Percentiles rank a stretch among this genome's conserved stretches.
These are phyloP conservation scores for Sphagnum tenellum DNA, from an alignment of 225 moss, liverwort and hornwort species.

Conservation along the genomic window DNA sequence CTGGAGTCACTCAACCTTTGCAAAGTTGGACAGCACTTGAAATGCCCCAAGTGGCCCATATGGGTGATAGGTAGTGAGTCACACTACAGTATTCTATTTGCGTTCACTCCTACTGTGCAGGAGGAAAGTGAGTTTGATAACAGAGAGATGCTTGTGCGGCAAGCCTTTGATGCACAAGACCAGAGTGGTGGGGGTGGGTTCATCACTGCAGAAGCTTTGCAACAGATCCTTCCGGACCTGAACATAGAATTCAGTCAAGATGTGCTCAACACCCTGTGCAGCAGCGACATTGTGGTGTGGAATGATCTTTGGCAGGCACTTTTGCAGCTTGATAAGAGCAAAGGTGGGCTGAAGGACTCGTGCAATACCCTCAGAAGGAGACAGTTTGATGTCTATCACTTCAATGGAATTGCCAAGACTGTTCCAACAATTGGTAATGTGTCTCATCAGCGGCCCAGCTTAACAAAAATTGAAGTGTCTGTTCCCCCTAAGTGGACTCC, in stretches of 20 bases:
- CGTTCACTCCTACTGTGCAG: constrained; percentile 71
- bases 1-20: constrained; percentile 90
- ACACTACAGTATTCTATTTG: constrained; percentile 89
- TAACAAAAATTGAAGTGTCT: constrained; percentile 66
- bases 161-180: constrained; percentile 88
- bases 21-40: constrained; percentile 92
- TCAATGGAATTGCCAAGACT: constrained; percentile 95
- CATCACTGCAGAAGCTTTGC: constrained; percentile 74
- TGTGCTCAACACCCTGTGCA: constrained; percentile 59
- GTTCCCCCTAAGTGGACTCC: constrained; percentile 99
- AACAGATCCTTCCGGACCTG: constrained; percentile 58
- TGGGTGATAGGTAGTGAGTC: constrained; percentile 99
- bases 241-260: constrained; percentile 81
- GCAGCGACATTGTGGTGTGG: constrained; percentile 92
- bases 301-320: constrained; percentile 94
- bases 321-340: constrained; percentile 62
- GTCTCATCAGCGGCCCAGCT: constrained; percentile 64
- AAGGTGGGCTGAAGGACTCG: constrained; percentile 74
- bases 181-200: constrained; percentile 97
- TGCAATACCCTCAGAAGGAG: constrained; percentile 47
- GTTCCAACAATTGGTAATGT: constrained; percentile 66
- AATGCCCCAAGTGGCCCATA: constrained; percentile 94
- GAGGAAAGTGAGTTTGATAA: constrained; percentile 91
- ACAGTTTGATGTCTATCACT: constrained; percentile 86
- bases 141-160: constrained; percentile 65